Percentiles rank a stretch among this genome's conserved stretches.
Conservation (phyloP, 1,284 basidiomycete species). For the Cryptococcus sp. region DNA sequence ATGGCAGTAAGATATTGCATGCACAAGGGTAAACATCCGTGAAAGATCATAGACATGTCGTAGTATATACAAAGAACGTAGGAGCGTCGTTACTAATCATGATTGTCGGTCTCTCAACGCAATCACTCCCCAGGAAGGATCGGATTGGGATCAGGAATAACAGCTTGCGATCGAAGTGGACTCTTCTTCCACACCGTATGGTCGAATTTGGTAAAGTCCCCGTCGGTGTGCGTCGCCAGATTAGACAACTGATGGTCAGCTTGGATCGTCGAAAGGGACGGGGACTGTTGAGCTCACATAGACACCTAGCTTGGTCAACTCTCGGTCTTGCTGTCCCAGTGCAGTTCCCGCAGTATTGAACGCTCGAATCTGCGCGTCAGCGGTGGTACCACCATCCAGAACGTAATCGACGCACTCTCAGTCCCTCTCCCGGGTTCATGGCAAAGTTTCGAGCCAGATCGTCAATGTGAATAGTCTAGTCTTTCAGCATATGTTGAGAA, state of each 20-base stretch:
- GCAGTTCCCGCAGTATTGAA: constrained; percentile 69
- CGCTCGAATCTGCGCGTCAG: constrained; percentile 55
- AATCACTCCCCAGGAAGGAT: not conserved
- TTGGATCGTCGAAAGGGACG: not conserved
- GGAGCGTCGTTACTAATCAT: too few relatives aligned
- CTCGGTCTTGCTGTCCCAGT: constrained; percentile 57
- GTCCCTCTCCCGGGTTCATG: constrained; percentile 72
- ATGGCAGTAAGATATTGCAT: too few relatives aligned
- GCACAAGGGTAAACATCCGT: too few relatives aligned
- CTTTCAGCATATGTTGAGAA: constrained; percentile 2
- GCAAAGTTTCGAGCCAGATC: constrained; percentile 84
- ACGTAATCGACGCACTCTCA: constrained; percentile 56
- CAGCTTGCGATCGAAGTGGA: not conserved
- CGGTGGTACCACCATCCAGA: too few relatives aligned
- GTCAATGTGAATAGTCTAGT: constrained; percentile 72
- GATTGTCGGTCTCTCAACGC: too few relatives aligned
- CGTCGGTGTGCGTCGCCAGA: constrained; percentile 1
- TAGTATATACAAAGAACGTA: too few relatives aligned
- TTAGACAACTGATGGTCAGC: not conserved
- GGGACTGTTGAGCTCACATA: constrained; percentile 48
- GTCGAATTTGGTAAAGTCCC: constrained; percentile 1
- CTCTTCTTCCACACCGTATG: constrained; percentile 1
- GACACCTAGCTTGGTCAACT: constrained; percentile 58
- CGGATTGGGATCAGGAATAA: not conserved
- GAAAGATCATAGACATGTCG: too few relatives aligned